Evolutionary conservation across 805 yeast species (phyloP), one percentile per base, ranked within the genome.

Genomic region (Kazachstania kunashirensis): DNA sequence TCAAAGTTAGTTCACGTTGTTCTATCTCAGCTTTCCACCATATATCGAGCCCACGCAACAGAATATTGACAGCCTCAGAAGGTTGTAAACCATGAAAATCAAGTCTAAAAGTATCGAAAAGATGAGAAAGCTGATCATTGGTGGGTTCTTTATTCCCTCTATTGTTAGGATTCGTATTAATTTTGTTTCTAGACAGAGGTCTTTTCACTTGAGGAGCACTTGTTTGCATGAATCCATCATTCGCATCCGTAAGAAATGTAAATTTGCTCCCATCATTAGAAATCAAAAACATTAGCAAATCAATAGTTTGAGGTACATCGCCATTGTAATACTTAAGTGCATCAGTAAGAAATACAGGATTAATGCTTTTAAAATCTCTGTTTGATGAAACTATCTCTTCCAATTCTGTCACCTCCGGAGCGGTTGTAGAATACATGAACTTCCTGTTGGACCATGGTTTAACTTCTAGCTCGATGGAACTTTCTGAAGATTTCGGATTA

Each of bases 11-110:
- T 37, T 62, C 68, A 36, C 88, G 50, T 16, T 56, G 52, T 2
- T 47, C 44, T 14, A 67, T 27, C 51, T 82, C 89, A 17, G 62
- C 63, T 1, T 50, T 42, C 89, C 89, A 82, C 92, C 92, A 82
- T 4, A 51, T 56, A 0, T 48, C 29, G 2, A 78, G 49, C 0
- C 67, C 69, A 9, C 27, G 33, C 5, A 50, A 38, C 1, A 68
- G 57, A 2, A 68, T 51, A 2, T 39, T 36, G 6, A 67, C 44
- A 0, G 86, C 84, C 23, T 65, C 67, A 0, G 59, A 46, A 8
- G 74, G 74, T 7, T 57, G 53, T 38, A 67, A 65, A 0, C 70
- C 67, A 53, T 82, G 92, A 6, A 80, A 63, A 57, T 82, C 89
- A 2, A 79, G 19, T 12, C 28, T 43, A 30, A 49, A 43, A 9